Evolutionary conservation across 179 eudicot species (phyloP).

Genomic region (Heliamphora pulchella): DNA sequence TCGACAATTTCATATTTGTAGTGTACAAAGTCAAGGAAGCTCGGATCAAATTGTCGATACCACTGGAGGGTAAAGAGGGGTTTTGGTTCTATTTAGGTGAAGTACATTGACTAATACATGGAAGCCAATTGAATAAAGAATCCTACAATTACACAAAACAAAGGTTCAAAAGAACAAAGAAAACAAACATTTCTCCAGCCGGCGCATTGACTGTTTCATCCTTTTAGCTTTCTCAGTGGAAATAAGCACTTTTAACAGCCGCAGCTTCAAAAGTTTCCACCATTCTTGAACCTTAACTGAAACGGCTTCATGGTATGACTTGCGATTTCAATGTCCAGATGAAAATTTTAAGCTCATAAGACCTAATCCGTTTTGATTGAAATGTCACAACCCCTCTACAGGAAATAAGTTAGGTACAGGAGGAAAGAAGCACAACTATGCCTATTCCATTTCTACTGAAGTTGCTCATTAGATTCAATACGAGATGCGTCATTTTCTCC

Average conservation of each 20-base stretch:
- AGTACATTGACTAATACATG: neutral
- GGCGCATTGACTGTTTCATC: neutral
- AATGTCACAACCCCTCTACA: neutral
- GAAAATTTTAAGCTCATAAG: neutral
- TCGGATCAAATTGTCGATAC: neutral
- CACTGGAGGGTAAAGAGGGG: neutral
- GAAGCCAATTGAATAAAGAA: neutral
- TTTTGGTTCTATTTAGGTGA: neutral
- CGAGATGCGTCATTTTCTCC: too few relatives aligned
- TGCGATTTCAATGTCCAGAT: neutral
- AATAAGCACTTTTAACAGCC: neutral
- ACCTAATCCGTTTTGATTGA: neutral
- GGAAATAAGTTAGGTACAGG: neutral
- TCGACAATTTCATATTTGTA: too few relatives aligned
- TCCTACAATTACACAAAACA: neutral
- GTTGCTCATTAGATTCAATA: too few relatives aligned
- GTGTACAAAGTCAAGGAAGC: neutral
- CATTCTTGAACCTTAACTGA: neutral
- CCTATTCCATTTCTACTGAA: neutral
- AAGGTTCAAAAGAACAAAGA: neutral
- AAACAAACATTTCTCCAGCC: neutral
- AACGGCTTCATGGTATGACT: neutral
- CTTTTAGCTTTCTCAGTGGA: neutral
- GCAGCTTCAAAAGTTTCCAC: neutral
- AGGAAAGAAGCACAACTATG: neutral